phyloP scores from a whole-genome alignment of 371 early-diverging fungal genomes.

The Mucor piriformis region DNA sequence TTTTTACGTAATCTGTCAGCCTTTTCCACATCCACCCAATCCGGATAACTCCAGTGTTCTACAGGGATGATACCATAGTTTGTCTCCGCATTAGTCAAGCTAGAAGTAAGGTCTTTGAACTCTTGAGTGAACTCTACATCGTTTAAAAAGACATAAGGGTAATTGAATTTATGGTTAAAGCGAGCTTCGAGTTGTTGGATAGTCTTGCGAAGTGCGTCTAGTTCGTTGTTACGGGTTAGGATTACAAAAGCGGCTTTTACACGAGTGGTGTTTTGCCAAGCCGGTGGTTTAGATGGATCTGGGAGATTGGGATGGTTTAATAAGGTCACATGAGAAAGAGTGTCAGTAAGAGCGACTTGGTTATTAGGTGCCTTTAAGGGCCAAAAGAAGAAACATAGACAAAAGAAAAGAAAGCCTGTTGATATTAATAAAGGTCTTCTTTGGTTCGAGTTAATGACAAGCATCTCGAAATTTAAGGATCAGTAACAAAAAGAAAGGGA shows the following conservation, averaged over 20 bases:
- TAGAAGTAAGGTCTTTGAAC: slow-evolving; percentile 65
- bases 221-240: slow-evolving; percentile 74
- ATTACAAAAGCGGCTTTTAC: slow-evolving; percentile 71
- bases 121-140: slow-evolving; percentile 79
- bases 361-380: slow-evolving; percentile 14
- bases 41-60: slow-evolving; percentile 84
- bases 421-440: slow-evolving; percentile 23
- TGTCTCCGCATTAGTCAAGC: slow-evolving; percentile 56
- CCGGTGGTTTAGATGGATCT: slow-evolving; percentile 21
- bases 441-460: slow-evolving; percentile 25
- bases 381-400: slow-evolving; percentile 21
- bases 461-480: slow-evolving; percentile 7
- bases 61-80: slow-evolving; percentile 61
- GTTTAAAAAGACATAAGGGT: slow-evolving; percentile 88
- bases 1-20: slow-evolving; percentile 58
- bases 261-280: slow-evolving; percentile 42
- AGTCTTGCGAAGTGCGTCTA: slow-evolving; percentile 65
- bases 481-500: neutral
- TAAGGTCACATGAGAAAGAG: slow-evolving; percentile 9
- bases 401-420: slow-evolving; percentile 3
- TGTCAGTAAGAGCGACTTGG: neutral
- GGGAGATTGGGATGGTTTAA: slow-evolving; percentile 28
- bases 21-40: slow-evolving; percentile 74
- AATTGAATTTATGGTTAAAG: slow-evolving; percentile 82
- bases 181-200: slow-evolving; percentile 79